Base-by-base conservation (phyloP, 768 basidiomycete species). In the Boletus reticuloceps region DNA sequence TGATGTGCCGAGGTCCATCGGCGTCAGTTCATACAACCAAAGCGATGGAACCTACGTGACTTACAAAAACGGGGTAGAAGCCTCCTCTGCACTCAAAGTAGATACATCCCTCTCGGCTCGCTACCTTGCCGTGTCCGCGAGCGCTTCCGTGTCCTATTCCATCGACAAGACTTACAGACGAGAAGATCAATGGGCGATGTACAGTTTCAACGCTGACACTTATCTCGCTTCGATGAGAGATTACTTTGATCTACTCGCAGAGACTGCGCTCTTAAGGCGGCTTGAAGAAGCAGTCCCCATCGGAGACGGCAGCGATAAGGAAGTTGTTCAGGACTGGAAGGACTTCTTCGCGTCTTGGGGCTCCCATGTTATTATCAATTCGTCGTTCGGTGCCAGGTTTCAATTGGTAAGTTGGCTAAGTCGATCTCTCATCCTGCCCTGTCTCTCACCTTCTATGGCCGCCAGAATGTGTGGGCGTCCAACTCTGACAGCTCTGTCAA, bases 161-260 rank as follows among this genome's bases (percentile, higher is more conserved):
- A 46, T 54, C 37, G 45, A 53, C 16, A 60, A 60, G 47, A 48
- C 57, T 3, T 50, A 48, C 47, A 51, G 45, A 34, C 47, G 59
- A 29, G 54, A 61, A 39, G 47, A 51, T 16, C 60, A 61, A 42
- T 60, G 39, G 36, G 60, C 60, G n/a, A 47, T 61, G 53, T 61
- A 61, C 50, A 55, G 59, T 14, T 61, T 59, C 50, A 61, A 60
- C 38, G 40, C 58, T 1, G 49, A 56, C 32, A 47, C 45, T 3
- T 61, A 61, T 47, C 43, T 52, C 4, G 60, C 60, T 32, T 46
- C 45, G 16, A 17, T 61, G 37, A 47, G 44, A 43, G 22, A 61
- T 25, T 61, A 61, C 14, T 42, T 10, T 9, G 45, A 53, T 51
- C 25, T 56, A 39, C 46, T 52, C 17, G 45, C 47, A 16, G 46